phyloP scores from a whole-genome alignment of 2,329 filamentous ascomycete genomes.

The Curvularia spicifera region DNA sequence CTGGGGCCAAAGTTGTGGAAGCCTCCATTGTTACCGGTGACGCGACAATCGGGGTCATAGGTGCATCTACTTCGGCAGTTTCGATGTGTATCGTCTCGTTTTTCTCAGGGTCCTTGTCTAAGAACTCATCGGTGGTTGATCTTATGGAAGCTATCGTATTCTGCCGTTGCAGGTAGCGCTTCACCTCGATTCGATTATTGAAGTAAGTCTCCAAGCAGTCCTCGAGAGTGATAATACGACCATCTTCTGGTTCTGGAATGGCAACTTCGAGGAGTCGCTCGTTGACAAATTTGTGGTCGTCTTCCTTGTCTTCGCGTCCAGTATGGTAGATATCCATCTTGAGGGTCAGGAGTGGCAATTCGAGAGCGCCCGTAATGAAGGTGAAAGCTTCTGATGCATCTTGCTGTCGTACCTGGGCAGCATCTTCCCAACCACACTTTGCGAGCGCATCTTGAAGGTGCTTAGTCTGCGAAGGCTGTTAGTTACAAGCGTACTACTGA shows the following conservation, averaged over 20 bases:
- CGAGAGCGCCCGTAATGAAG: conserved; percentile 89
- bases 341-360: conserved; percentile 83
- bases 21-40: conserved; percentile 39
- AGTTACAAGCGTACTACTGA: not conserved
- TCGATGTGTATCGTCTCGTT: conserved; percentile 53
- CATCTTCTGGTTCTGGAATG: conserved; percentile 75
- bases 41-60: conserved; percentile 46
- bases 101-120: conserved; percentile 44
- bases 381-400: conserved; percentile 95
- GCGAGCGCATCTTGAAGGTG: conserved; percentile 81
- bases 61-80: conserved; percentile 48
- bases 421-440: conserved; percentile 88
- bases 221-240: conserved; percentile 77
- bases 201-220: conserved; percentile 94
- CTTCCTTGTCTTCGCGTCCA: conserved; percentile 78
- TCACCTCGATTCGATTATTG: conserved; percentile 90
- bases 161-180: conserved; percentile 71
- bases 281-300: conserved; percentile 94
- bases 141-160: conserved; percentile 62
- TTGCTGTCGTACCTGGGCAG: conserved; percentile 78
- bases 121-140: conserved; percentile 34
- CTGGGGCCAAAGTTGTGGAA: conserved; percentile 34
- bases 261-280: conserved; percentile 90
- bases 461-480: conserved; percentile 66
- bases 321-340: conserved; percentile 96